These are phyloP conservation scores for Thyridium curvatum DNA, from an alignment of 2,329 filamentous ascomycete genomes.

Conservation along the genomic window DNA sequence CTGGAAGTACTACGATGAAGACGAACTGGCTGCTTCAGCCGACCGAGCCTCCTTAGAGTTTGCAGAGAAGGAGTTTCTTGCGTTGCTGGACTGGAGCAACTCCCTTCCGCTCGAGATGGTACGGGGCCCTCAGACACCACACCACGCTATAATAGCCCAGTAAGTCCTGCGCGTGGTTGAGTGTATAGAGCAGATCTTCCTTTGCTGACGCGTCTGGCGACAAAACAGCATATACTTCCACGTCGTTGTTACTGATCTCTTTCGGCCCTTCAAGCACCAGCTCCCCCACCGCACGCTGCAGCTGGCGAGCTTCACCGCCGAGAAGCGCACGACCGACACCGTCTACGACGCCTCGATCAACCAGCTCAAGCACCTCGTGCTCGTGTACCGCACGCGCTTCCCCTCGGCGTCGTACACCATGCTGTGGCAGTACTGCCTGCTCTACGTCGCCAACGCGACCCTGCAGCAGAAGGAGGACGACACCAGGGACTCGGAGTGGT, in stretches of 20 bases:
- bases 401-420: constrained; percentile 8
- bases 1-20: constrained; percentile 4
- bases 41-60: constrained; percentile 7
- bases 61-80: constrained; percentile 11
- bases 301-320: not conserved
- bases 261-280: constrained; percentile 6
- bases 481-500: constrained; percentile 7
- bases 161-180: no score
- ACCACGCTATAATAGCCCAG: constrained; percentile 8
- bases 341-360: constrained; percentile 5
- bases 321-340: not conserved
- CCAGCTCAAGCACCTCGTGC: constrained; percentile 7
- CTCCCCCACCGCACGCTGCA: not conserved
- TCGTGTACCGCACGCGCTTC: constrained; percentile 4
- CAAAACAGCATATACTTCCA: constrained; percentile 7
- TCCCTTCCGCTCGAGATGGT: constrained; percentile 4
- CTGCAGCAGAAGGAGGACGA: constrained; percentile 5
- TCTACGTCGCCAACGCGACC: constrained; percentile 21
- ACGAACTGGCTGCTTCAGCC: constrained; percentile 1
- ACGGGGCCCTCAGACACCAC: constrained; percentile 1
- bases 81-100: constrained; percentile 13
- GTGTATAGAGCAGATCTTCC: not conserved
- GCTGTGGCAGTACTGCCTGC: constrained; percentile 18
- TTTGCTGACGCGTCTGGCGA: no score
- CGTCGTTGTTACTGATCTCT: constrained; percentile 7